phyloP scores from a whole-genome alignment of 2,329 filamentous ascomycete genomes.

The Orbilia javanica region DNA sequence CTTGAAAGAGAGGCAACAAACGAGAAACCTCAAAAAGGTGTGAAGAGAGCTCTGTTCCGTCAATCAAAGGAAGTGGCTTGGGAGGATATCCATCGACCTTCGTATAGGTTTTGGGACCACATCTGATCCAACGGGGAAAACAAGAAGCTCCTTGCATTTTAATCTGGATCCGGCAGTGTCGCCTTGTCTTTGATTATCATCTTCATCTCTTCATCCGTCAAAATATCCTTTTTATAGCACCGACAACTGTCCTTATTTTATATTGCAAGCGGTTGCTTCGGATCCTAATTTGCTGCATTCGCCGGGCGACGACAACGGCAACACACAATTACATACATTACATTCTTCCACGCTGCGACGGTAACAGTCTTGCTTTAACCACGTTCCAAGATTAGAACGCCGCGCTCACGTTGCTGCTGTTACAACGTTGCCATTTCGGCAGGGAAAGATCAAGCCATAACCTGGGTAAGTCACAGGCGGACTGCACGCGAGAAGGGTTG shows the following conservation, averaged over 20 bases:
- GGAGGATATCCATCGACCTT: slow-evolving; percentile 36
- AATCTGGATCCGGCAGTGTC: slow-evolving; percentile 26
- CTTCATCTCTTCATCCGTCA: slow-evolving; percentile 25
- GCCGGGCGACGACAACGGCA: slow-evolving; percentile 46
- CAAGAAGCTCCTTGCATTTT: slow-evolving; percentile 45
- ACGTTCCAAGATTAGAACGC: slow-evolving; percentile 50
- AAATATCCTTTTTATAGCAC: slow-evolving; percentile 55
- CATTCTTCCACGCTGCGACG: slow-evolving; percentile 23
- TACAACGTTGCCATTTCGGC: slow-evolving; percentile 41
- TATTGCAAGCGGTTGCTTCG: slow-evolving; percentile 32
- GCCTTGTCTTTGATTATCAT: slow-evolving; percentile 18
- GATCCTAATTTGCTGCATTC: slow-evolving; percentile 48
- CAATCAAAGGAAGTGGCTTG: slow-evolving; percentile 52
- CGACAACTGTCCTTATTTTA: slow-evolving; percentile 21
- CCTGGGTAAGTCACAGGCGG: slow-evolving; percentile 10
- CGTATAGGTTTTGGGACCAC: slow-evolving; percentile 38
- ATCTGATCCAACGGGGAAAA: not conserved
- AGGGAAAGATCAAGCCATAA: slow-evolving; percentile 10
- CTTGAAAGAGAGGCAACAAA: slow-evolving; percentile 12
- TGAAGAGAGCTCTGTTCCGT: slow-evolving; percentile 40
- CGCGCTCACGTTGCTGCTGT: slow-evolving; percentile 38
- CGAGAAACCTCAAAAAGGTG: slow-evolving; percentile 28
- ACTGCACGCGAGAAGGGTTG: slow-evolving; percentile 13
- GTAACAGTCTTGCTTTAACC: slow-evolving; percentile 25
- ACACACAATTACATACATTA: slow-evolving; percentile 42